These are phyloP conservation scores for Inonotus hispidus DNA, from an alignment of 1,284 basidiomycete species.

Conservation along the genomic window DNA sequence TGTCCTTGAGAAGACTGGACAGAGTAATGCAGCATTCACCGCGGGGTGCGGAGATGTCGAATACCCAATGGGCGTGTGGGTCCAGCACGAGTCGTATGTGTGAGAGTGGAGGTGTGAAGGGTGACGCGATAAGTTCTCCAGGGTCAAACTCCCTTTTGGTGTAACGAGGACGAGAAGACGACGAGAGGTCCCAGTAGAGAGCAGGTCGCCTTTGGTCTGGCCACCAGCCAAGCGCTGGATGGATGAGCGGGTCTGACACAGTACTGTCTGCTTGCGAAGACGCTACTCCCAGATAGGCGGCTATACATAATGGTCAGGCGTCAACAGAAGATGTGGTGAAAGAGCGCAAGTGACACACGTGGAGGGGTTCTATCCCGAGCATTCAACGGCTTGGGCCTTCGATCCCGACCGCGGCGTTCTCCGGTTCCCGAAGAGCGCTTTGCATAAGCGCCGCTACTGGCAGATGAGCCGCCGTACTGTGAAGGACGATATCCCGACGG, in stretches of 20 bases:
- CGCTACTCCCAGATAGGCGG: background rate
- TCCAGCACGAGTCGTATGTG: constrained; percentile 8
- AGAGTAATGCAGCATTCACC: constrained; percentile 4
- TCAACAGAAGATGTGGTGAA: background rate
- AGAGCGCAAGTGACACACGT: too few species aligned
- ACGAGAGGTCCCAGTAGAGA: constrained; percentile 12
- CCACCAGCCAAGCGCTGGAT: constrained; percentile 17
- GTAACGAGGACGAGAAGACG: background rate
- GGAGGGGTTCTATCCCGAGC: too few species aligned
- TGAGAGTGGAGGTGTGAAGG: constrained; percentile 10
- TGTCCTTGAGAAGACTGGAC: background rate
- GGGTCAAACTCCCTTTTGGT: constrained; percentile 4
- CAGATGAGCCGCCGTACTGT: too few species aligned
- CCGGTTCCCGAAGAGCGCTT: too few species aligned
- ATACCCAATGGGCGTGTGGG: constrained; percentile 3
- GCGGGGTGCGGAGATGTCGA: constrained; percentile 3
- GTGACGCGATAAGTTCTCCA: constrained; percentile 3
- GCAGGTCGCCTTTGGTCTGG: constrained; percentile 7
- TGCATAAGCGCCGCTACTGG: too few species aligned
- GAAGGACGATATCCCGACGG: too few species aligned
- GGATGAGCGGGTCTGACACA: constrained; percentile 11
- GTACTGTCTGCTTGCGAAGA: constrained; percentile 4
- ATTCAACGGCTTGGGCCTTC: too few species aligned
- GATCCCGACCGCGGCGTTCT: too few species aligned
- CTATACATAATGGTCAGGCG: background rate